Conservation (phyloP, 148 eudicot species). For the Vaccinium darrowii region DNA sequence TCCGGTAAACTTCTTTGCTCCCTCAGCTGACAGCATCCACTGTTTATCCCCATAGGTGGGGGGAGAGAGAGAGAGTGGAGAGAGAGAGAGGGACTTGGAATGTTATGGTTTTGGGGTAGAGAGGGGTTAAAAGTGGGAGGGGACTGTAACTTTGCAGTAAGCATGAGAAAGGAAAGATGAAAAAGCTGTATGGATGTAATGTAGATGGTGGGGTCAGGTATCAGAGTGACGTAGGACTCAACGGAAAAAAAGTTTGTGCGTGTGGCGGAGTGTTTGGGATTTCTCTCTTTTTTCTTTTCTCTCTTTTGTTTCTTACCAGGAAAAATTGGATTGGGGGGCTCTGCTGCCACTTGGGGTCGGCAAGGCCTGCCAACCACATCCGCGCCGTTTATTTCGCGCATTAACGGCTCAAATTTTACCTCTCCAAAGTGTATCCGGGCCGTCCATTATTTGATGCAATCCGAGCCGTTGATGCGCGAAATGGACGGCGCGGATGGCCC, state of each 20-base stretch:
- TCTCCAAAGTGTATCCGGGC: no score
- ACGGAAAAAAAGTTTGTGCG: neutral
- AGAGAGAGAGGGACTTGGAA: neutral
- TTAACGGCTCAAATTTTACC: no score
- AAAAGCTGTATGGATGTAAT: neutral
- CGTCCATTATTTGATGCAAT: no score
- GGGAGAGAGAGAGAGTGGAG: neutral
- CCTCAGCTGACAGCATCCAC: constrained; percentile 18
- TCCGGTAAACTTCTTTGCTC: constrained; percentile 17
- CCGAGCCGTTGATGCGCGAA: no score
- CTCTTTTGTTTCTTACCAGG: no score
- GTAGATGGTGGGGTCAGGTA: neutral
- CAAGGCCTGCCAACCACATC: no score
- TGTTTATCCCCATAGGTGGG: neutral
- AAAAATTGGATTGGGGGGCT: no score
- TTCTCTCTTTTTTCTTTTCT: no score
- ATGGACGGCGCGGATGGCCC: no score
- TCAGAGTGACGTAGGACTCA: constrained; percentile 14
- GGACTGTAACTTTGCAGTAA: constrained; percentile 5
- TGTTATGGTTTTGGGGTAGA: neutral
- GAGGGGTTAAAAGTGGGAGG: neutral
- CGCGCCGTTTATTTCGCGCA: no score
- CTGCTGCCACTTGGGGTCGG: no score
- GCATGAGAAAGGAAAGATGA: constrained; percentile 19
- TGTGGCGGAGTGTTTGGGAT: neutral